A percentile compares a stretch with the other conserved stretches of the same genome.
Conservation (phyloP, 2,329 filamentous ascomycete species). For the Colletotrichum salicis region DNA sequence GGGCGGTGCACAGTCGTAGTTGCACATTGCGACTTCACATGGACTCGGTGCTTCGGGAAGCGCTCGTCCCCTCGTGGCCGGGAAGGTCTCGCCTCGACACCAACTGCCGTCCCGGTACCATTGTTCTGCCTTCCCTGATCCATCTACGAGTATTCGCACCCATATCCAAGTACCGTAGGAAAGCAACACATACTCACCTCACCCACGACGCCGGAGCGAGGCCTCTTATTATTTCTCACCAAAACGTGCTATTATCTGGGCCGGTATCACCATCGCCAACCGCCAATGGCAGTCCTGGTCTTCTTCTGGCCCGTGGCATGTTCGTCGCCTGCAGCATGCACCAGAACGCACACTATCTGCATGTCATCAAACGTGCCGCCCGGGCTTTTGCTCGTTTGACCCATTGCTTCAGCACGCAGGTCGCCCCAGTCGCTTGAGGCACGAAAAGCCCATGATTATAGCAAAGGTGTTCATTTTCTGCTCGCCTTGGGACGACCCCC, state of each 20-base stretch:
- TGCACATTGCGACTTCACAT: neutral
- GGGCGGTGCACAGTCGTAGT: neutral
- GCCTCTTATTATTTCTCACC: neutral
- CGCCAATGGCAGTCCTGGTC: neutral
- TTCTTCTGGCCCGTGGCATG: conserved; percentile 10
- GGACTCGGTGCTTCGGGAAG: conserved; percentile 21
- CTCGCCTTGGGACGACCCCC: conserved; percentile 25
- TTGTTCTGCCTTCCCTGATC: neutral
- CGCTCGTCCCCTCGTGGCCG: neutral
- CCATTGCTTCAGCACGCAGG: neutral
- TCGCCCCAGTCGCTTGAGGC: conserved; percentile 25
- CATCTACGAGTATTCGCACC: neutral
- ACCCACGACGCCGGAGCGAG: neutral
- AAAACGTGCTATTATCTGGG: conserved; percentile 7
- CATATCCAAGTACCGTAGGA: neutral
- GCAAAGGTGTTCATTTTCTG: neutral
- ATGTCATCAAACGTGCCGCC: conserved; percentile 23
- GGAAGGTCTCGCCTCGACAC: neutral
- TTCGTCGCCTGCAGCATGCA: neutral
- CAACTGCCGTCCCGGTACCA: neutral
- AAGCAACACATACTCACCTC: conserved; percentile 7
- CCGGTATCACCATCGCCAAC: conserved; percentile 1
- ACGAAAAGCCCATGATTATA: neutral
- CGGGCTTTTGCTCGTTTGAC: conserved; percentile 22
- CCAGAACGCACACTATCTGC: neutral